These are phyloP conservation scores for Elsinoe ampelina DNA, from an alignment of 2,329 filamentous ascomycete species.

Conservation along the genomic window DNA sequence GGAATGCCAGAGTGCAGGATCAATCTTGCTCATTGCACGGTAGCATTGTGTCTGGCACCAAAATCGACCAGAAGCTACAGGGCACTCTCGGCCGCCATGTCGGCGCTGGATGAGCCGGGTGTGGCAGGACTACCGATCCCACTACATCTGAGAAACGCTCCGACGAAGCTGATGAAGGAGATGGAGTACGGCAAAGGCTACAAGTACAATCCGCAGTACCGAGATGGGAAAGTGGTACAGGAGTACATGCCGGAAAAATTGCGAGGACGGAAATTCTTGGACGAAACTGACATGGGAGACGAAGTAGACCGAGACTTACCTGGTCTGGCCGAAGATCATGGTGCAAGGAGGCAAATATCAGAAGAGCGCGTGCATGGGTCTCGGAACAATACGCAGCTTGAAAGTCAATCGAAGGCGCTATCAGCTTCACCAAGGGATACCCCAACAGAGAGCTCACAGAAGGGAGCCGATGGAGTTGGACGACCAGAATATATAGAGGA, in stretches of 20 bases:
- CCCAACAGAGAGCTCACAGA: too few relatives aligned
- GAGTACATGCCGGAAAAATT: slow-evolving; percentile 81
- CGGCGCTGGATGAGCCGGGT: slow-evolving; percentile 72
- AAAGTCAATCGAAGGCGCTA: too few relatives aligned
- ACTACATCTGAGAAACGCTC: slow-evolving; percentile 81
- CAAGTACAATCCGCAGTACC: slow-evolving; percentile 92
- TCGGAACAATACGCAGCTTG: neutral
- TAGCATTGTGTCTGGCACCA: slow-evolving; percentile 68
- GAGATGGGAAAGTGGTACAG: slow-evolving; percentile 71
- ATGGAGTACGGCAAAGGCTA: slow-evolving; percentile 84
- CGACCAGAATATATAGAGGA: neutral
- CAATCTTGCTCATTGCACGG: slow-evolving; percentile 76
- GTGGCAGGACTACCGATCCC: slow-evolving; percentile 75
- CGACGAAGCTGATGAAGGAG: slow-evolving; percentile 86
- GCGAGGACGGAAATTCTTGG: slow-evolving; percentile 62
- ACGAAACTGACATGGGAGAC: slow-evolving; percentile 68
- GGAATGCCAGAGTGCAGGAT: slow-evolving; percentile 94
- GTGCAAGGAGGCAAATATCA: neutral
- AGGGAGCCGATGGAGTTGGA: too few relatives aligned
- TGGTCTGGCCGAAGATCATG: neutral
- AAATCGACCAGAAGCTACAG: slow-evolving; percentile 86
- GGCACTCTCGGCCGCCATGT: slow-evolving; percentile 68
- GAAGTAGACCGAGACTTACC: slow-evolving; percentile 63
- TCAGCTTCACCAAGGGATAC: too few relatives aligned
- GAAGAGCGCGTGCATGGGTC: neutral